Evolutionary conservation across 345 rosid species (phyloP).

Genomic region (Eucalyptus tenuipes): DNA sequence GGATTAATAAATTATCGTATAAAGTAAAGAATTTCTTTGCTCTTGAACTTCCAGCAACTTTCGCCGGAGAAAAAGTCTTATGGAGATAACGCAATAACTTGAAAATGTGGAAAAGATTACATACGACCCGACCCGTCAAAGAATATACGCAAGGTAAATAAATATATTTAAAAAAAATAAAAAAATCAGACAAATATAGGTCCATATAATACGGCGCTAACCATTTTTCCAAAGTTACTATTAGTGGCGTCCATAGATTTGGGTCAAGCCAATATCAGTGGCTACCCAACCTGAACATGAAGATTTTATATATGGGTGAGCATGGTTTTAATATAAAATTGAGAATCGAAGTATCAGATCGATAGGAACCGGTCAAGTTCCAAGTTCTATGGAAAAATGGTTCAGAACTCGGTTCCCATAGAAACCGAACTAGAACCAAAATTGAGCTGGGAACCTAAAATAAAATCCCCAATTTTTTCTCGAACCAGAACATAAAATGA

Average conservation of each 20-base stretch:
- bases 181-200: not conserved
- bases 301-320: too few relatives aligned
- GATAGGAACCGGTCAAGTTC: too few relatives aligned
- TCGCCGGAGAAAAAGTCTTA: not conserved
- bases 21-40: not conserved
- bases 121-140: not conserved
- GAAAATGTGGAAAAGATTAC: not conserved
- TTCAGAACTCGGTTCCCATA: accelerated
- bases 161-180: not conserved
- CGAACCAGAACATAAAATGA: too few relatives aligned
- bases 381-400: too few relatives aligned
- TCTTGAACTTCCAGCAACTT: not conserved
- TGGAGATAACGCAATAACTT: not conserved
- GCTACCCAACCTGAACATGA: accelerated
- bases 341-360: accelerated
- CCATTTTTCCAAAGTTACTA: not conserved
- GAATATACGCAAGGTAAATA: not conserved
- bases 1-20: not conserved
- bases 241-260: not conserved
- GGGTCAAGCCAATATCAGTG: accelerated
- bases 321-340: too few relatives aligned
- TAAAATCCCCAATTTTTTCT: too few relatives aligned
- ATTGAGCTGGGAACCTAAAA: accelerated
- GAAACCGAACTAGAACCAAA: too few relatives aligned
- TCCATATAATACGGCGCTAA: not conserved